phyloP scores from a whole-genome alignment of 192 early-diverging fungal genomes.

The Endogone sp. region DNA sequence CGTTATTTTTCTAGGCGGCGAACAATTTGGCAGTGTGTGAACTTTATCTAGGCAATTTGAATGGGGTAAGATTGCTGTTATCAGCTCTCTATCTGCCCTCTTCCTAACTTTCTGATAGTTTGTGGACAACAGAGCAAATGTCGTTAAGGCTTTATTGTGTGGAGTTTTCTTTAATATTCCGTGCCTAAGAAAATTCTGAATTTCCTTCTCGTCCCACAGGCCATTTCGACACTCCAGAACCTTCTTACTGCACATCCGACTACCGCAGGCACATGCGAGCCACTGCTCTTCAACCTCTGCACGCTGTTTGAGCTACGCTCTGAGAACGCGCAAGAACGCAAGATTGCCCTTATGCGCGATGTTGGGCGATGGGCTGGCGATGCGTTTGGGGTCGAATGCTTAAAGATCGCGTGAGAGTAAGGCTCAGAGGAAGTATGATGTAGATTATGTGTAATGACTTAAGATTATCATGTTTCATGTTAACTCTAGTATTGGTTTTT shows the following conservation, averaged over 20 bases:
- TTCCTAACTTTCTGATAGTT: neutral
- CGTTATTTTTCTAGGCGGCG: constrained; percentile 20
- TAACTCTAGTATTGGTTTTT: too few relatives aligned
- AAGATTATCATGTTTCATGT: too few relatives aligned
- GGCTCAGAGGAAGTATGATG: too few relatives aligned
- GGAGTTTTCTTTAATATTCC: too few relatives aligned
- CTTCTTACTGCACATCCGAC: constrained; percentile 34
- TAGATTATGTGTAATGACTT: too few relatives aligned
- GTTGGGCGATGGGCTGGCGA: constrained; percentile 47
- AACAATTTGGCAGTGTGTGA: constrained; percentile 47
- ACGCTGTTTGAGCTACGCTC: constrained; percentile 48
- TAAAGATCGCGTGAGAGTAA: constrained; percentile 29
- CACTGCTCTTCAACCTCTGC: constrained; percentile 45
- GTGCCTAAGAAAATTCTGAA: too few relatives aligned
- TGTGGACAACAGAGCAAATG: neutral
- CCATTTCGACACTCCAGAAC: constrained; percentile 36
- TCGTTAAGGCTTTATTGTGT: too few relatives aligned
- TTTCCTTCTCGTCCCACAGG: constrained; percentile 5
- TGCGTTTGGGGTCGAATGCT: constrained; percentile 39
- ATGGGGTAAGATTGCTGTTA: constrained; percentile 11
- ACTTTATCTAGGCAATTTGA: constrained; percentile 42
- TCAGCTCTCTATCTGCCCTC: too few relatives aligned
- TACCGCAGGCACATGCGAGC: constrained; percentile 41
- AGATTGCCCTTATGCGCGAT: constrained; percentile 34
- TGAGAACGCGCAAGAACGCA: constrained; percentile 33